A percentile compares a stretch with the other conserved stretches of the same genome.
Conservation (phyloP, 805 yeast genomes). For the Candida sonorensis region DNA sequence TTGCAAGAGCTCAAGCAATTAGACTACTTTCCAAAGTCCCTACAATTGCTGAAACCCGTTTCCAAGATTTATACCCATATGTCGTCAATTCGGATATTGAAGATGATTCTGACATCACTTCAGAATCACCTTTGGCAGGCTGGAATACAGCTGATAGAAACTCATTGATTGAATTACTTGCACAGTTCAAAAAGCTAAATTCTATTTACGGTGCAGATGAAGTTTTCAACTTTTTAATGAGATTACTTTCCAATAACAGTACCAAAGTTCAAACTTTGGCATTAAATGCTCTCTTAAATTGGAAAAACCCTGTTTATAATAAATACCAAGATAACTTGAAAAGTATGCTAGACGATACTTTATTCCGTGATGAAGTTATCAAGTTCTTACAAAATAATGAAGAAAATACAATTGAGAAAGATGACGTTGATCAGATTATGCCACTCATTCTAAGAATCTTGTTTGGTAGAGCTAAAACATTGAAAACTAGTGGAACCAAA, state of each 20-base stretch:
- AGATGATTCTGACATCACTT: slow-evolving; percentile 23
- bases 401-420: slow-evolving; percentile 47
- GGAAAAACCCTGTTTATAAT: slow-evolving; percentile 47
- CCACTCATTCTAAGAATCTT: slow-evolving; percentile 71
- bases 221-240: slow-evolving; percentile 46
- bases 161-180: slow-evolving; percentile 52
- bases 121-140: slow-evolving; percentile 15
- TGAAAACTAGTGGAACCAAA: slow-evolving; percentile 61
- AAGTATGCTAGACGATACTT: slow-evolving; percentile 72
- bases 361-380: slow-evolving; percentile 80
- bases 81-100: slow-evolving; percentile 35
- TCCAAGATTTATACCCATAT: slow-evolving; percentile 49
- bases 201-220: slow-evolving; percentile 44
- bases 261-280: slow-evolving; percentile 66
- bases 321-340: slow-evolving; percentile 69
- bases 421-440: slow-evolving; percentile 55
- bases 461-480: slow-evolving; percentile 79
- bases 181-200: slow-evolving; percentile 58
- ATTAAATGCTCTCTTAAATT: slow-evolving; percentile 59
- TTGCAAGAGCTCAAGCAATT: slow-evolving; percentile 50
- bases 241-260: slow-evolving; percentile 54
- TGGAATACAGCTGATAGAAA: slow-evolving; percentile 42
- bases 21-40: slow-evolving; percentile 56
- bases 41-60: slow-evolving; percentile 59
- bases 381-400: slow-evolving; percentile 49